A percentile compares a stretch with the other conserved stretches of the same genome.
These are phyloP conservation scores for Xylaria venustula DNA, from an alignment of 495 filamentous ascomycete species.

Conservation along the genomic window DNA sequence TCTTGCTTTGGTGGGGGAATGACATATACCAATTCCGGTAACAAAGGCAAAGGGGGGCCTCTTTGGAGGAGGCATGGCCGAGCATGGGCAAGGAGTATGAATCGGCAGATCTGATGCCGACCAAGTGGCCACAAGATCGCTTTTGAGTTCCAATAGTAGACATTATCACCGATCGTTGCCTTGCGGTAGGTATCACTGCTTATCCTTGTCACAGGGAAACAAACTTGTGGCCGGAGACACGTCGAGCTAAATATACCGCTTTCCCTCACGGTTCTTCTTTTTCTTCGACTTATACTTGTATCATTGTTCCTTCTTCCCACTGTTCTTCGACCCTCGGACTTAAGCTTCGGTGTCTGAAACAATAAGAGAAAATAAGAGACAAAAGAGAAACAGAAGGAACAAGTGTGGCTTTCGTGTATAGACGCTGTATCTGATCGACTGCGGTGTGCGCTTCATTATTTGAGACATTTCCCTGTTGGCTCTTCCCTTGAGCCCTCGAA, in stretches of 20 bases:
- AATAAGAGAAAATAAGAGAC: not conserved
- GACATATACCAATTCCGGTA: not conserved
- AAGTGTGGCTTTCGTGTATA: not conserved
- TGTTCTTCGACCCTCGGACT: not conserved
- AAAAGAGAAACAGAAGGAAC: not conserved
- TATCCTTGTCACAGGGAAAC: too few relatives aligned
- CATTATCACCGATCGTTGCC: too few relatives aligned
- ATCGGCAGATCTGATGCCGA: constrained; percentile 11
- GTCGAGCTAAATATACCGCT: too few relatives aligned
- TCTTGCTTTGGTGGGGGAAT: too few relatives aligned
- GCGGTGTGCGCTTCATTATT: not conserved
- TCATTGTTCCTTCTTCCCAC: not conserved
- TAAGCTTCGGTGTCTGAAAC: not conserved
- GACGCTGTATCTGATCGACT: not conserved
- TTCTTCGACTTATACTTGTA: too few relatives aligned
- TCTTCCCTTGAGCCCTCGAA: not conserved
- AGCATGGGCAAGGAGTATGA: not conserved
- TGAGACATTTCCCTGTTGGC: not conserved
- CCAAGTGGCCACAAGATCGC: not conserved
- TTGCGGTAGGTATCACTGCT: too few relatives aligned
- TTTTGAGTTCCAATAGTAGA: too few relatives aligned
- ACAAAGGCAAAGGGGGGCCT: not conserved
- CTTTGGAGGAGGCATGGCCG: not conserved
- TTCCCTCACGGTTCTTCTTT: too few relatives aligned
- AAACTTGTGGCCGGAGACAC: too few relatives aligned